Evolutionary conservation across 2,329 filamentous ascomycete genomes (phyloP), one percentile per base, ranked within the genome.

Genomic region (Ramichloridium luteum): DNA sequence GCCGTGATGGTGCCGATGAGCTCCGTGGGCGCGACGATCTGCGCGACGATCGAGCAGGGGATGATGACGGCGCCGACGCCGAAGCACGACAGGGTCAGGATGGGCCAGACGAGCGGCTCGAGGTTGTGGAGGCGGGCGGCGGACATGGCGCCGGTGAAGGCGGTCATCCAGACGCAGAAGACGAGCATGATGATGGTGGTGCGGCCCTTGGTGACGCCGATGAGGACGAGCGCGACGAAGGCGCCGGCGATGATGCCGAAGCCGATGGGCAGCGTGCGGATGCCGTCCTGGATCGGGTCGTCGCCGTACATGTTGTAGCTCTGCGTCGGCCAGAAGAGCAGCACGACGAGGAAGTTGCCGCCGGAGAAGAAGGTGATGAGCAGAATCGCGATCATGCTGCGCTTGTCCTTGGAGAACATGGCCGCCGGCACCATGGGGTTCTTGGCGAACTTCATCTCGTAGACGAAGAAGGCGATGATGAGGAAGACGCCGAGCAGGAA

Each of bases 61-160:
- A 81, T 70, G 23, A 80, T 70, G 34, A 80, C 74, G 1, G 72
- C 77, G 6, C 76, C 77, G 4, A 80, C 70, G n/a, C 75, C 75
- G 8, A 80, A 54, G 4, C 70, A 68, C 2, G 74, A 72, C 4
- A 80, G 47, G 10, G 68, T 58, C 13, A 80, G 59, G 15, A 78
- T 55, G 10, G 61, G 66, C 57, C 44, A 47, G 14, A 44, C 40
- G 3, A 28, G 33, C 3, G 38, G 38, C 16, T 44, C 37, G 29
- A 52, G 43, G 37, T 52, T 46, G 18, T 46, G 31, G 10, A 39
- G 39, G 8, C 25, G 38, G 13, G 44, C 49, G 17, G 47, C 35
- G 13, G 46, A 43, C 32, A 51, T 44, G 18, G 50, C 47, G 15
- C 52, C 52, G 27, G 41, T 45, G 13, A 64, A 72, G 13, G 71